Base-by-base conservation (phyloP, 176 grass and related monocot species). In the Otatea glauca region DNA sequence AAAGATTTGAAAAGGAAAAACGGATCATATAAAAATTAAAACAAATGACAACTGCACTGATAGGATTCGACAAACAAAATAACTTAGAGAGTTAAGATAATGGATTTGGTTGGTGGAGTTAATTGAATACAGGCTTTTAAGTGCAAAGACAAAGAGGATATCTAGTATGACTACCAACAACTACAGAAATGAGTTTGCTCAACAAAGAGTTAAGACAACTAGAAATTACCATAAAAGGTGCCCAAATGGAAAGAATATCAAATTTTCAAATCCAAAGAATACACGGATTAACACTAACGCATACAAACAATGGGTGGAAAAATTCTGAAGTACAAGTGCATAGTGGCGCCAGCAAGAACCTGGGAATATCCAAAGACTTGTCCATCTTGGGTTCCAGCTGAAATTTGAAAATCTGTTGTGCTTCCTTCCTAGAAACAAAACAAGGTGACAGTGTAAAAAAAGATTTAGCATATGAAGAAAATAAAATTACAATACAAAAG, bases 341-440 rank as follows among this genome's bases (percentile, higher is more conserved):
- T 60, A 37, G 24, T 25, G 41, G 77, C 11, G 55, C 23, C 74
- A 71, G 44, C 42, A 89, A 56, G 38, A 16, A 98, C 96, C 96
- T 98, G 92, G 80, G 91, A 98, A 91, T 78, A 83, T 24, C 94
- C 83, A 83, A 98, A 98, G 72, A 84, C 55, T 72, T 88, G 79
- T 76, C 92, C 96, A 88, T 98, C 96, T 79, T 93, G 86, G 49
- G 92, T 93, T 32, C 96, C 92, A 50, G 96, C 79, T 62, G 91
- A 89, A 84, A 98, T 92, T 82, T 95, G 92, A 77, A 98, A 88
- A 79, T 86, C 80, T 90, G 81, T 80, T 78, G 77, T 86, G 69
- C 85, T 92, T 89, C 96, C 92, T 93, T 95, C 91, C 96, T 98
- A 76, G 17, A 89, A 90, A 88, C 43, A 84, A 66, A 81, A 88